A percentile compares a stretch with the other conserved stretches of the same genome.
Conservation (phyloP, 169 alveolate genomes). For the Plasmodium sp. region DNA sequence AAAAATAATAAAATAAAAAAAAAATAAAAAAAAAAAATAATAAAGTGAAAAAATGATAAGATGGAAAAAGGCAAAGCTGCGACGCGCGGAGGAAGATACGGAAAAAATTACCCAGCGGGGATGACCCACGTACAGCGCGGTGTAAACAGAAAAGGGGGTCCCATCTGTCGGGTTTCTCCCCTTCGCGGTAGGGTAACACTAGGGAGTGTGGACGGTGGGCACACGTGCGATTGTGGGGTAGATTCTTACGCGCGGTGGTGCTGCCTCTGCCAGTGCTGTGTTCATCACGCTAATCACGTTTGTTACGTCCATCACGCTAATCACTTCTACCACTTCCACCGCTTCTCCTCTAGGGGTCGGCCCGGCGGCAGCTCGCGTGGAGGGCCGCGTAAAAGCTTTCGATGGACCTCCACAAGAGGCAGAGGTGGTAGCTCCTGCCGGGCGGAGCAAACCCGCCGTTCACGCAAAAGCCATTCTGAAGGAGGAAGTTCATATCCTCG, state of each 20-base stretch:
- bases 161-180: neutral
- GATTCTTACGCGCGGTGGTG: neutral
- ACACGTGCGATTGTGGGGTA: neutral
- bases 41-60: too few species aligned
- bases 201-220: neutral
- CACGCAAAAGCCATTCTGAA: neutral
- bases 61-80: too few species aligned
- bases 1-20: too few species aligned
- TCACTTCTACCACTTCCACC: neutral
- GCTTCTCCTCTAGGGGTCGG: neutral
- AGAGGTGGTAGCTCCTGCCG: neutral
- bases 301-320: too few species aligned
- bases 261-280: neutral
- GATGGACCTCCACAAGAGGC: constrained; percentile 42
- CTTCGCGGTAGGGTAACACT: neutral
- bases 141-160: neutral
- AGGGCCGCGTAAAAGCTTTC: constrained; percentile 2
- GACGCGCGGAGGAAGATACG: neutral
- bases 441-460: neutral
- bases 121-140: neutral
- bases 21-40: too few species aligned
- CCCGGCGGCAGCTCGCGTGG: neutral
- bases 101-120: neutral
- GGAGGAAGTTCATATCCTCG: neutral
- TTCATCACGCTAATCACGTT: neutral